Percentiles rank a stretch among this genome's conserved stretches.
phyloP scores from a whole-genome alignment of 495 filamentous ascomycete genomes.

The Daldinia grandis region DNA sequence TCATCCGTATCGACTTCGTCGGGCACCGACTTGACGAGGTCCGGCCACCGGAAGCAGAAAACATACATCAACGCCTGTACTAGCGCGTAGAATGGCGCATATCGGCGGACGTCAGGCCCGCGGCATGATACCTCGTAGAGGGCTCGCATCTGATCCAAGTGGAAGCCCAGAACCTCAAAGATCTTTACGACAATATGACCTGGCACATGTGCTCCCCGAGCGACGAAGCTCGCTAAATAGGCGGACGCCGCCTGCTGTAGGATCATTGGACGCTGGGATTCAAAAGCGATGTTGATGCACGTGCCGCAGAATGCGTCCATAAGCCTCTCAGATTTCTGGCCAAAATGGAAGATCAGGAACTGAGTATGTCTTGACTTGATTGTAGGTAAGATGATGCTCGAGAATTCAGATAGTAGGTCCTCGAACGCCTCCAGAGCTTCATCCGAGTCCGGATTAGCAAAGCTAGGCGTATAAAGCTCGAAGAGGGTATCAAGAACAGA shows the following conservation, averaged over 20 bases:
- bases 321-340: slow-evolving; percentile 75
- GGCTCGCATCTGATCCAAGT: slow-evolving; percentile 72
- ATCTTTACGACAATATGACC: slow-evolving; percentile 78
- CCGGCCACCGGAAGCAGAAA: slow-evolving; percentile 98
- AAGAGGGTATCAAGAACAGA: slow-evolving; percentile 90
- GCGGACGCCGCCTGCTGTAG: slow-evolving; percentile 83
- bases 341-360: slow-evolving; percentile 93
- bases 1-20: slow-evolving; percentile 64
- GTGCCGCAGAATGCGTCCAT: slow-evolving; percentile 83
- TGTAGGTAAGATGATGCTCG: slow-evolving; percentile 84
- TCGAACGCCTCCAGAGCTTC: slow-evolving; percentile 66
- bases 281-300: slow-evolving; percentile 63
- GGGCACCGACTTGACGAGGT: slow-evolving; percentile 69
- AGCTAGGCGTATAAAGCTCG: slow-evolving; percentile 75
- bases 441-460: slow-evolving; percentile 61
- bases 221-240: slow-evolving; percentile 94
- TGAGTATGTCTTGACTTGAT: slow-evolving; percentile 87
- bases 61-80: slow-evolving; percentile 92
- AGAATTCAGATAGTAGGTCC: slow-evolving; percentile 82
- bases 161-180: slow-evolving; percentile 74
- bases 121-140: slow-evolving; percentile 72
- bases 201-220: slow-evolving; percentile 81
- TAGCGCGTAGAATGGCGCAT: slow-evolving; percentile 84
- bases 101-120: slow-evolving; percentile 84
- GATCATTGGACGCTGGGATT: slow-evolving; percentile 67